Percentiles rank a stretch among this genome's conserved stretches.
Conservation (phyloP, 148 eudicot species). For the Nepenthes gracilis region DNA sequence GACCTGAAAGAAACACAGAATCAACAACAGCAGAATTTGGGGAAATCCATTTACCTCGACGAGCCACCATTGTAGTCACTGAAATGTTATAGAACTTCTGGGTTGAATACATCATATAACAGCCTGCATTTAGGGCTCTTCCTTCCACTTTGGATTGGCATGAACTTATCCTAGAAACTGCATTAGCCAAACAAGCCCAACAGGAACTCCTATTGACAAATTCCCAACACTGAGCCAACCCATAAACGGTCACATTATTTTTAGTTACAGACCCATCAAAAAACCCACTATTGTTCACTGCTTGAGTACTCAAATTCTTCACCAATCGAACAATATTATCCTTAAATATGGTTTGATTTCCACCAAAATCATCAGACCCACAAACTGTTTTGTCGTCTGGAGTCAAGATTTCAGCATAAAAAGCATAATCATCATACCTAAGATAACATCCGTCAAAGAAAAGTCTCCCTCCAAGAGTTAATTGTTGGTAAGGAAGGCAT, state of each 20-base stretch:
- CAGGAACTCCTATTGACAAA: conserved; percentile 28
- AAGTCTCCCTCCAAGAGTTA: conserved; percentile 22
- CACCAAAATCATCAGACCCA: conserved; percentile 13
- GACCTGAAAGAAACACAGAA: no score
- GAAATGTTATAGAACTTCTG: conserved; percentile 28
- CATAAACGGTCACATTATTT: conserved; percentile 26
- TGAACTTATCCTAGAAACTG: conserved; percentile 11
- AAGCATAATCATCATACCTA: conserved; percentile 25
- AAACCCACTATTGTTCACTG: conserved; percentile 19
- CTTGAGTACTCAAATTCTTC: conserved; percentile 19
- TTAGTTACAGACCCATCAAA: conserved; percentile 14
- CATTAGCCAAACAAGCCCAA: conserved; percentile 24
- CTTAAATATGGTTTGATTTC: conserved; percentile 19
- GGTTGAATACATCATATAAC: conserved; percentile 41
- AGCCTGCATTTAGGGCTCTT: conserved; percentile 40
- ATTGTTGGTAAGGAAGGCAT: conserved; percentile 21
- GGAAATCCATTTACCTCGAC: not conserved
- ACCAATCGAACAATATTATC: conserved; percentile 12
- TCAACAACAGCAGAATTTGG: no score
- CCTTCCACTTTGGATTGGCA: conserved; percentile 29
- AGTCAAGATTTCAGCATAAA: conserved; percentile 22
- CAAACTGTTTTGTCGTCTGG: conserved; percentile 16
- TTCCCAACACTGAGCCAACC: conserved; percentile 51
- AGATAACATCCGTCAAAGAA: conserved; percentile 41
- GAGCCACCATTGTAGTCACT: no score